These are phyloP conservation scores for Poterioochromonas sp. DNA, from an alignment of 352 stramenopile species.

Conservation along the genomic window DNA sequence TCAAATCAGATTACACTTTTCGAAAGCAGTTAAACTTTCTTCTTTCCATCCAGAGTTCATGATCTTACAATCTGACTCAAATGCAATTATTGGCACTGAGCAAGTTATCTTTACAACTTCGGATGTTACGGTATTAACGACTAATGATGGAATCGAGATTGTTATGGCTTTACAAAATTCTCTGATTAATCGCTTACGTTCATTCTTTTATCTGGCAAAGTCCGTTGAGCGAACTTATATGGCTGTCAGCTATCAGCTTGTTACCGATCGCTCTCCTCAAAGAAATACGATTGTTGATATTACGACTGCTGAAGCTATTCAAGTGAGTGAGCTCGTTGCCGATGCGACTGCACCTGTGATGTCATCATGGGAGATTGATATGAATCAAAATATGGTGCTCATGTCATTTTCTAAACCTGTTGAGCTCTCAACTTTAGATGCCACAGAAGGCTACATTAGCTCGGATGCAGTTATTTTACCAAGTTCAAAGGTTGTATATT, in stretches of 20 bases:
- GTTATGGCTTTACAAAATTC: not conserved
- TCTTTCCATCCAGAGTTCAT: not conserved
- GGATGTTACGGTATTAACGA: not conserved
- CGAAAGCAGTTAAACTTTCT: not conserved
- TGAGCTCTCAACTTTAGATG: not conserved
- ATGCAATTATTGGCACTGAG: not conserved
- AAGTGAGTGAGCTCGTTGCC: not conserved
- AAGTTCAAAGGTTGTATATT: too few species aligned
- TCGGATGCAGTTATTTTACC: too few species aligned
- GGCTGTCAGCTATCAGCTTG: not conserved
- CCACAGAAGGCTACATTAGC: too few species aligned
- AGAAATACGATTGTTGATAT: not conserved
- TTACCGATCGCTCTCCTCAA: not conserved
- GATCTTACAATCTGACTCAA: not conserved
- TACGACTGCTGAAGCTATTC: not conserved
- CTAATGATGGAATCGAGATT: not conserved
- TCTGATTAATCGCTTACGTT: not conserved
- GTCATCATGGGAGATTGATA: not conserved
- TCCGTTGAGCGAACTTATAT: not conserved
- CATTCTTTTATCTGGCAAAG: not conserved
- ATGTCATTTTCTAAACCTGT: not conserved
- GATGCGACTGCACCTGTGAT: not conserved
- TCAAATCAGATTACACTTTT: not conserved
- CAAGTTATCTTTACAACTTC: not conserved
- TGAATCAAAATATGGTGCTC: not conserved